phyloP scores from a whole-genome alignment of 805 yeast genomes.

The Wickerhamiella siamensis region DNA sequence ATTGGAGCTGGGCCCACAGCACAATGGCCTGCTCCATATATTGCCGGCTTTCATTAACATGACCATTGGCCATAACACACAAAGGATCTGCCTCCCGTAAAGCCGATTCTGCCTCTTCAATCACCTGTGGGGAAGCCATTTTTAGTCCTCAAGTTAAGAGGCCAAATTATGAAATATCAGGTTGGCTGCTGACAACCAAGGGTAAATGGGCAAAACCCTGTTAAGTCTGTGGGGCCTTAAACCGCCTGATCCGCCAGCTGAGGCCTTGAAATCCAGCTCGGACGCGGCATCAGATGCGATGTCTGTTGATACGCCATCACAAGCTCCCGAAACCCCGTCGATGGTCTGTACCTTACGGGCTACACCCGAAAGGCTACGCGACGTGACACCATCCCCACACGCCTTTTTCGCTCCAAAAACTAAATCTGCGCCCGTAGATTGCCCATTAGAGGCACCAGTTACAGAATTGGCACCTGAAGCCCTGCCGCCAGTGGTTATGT shows the following conservation, averaged over 20 bases:
- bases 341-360: neutral
- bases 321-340: neutral
- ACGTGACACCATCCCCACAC: neutral
- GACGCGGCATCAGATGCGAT: too few relatives aligned
- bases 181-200: neutral
- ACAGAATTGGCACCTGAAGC: neutral
- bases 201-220: constrained; percentile 4
- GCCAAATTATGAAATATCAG: too few relatives aligned
- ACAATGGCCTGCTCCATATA: constrained; percentile 30
- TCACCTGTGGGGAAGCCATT: neutral
- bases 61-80: constrained; percentile 37
- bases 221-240: constrained; percentile 6
- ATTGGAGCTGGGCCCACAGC: constrained; percentile 31
- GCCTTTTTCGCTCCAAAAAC: neutral
- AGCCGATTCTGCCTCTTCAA: constrained; percentile 32
- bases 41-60: constrained; percentile 27
- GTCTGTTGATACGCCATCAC: too few relatives aligned
- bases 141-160: too few relatives aligned
- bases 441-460: too few relatives aligned
- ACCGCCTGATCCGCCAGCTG: neutral
- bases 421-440: too few relatives aligned
- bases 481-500: neutral
- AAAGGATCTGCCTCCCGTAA: constrained; percentile 36
- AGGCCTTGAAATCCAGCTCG: too few relatives aligned
- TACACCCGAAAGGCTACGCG: neutral